These are phyloP conservation scores for Ophiocordyceps camponoti-leonardi DNA, from an alignment of 2,329 filamentous ascomycete genomes.

Conservation along the genomic window DNA sequence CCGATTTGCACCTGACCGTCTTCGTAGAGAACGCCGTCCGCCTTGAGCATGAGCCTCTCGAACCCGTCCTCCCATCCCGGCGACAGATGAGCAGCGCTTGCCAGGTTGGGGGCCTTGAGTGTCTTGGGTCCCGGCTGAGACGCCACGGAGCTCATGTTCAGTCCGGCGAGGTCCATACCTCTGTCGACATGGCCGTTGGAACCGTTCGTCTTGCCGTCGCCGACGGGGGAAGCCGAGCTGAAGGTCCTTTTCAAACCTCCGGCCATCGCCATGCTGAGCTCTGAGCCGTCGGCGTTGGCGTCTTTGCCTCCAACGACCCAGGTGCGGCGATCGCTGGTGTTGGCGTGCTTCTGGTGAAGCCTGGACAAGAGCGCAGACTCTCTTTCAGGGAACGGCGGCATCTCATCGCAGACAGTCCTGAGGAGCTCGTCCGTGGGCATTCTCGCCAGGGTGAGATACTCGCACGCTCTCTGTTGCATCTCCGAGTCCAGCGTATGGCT, in stretches of 20 bases:
- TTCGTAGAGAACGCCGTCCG: slow-evolving; percentile 85
- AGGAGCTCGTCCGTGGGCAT: slow-evolving; percentile 81
- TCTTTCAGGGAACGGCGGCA: slow-evolving; percentile 94
- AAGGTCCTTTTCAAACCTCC: slow-evolving; percentile 77
- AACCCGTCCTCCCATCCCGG: slow-evolving; percentile 91
- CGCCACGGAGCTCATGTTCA: slow-evolving; percentile 52
- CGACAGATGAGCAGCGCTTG: slow-evolving; percentile 79
- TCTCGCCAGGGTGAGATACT: slow-evolving; percentile 75
- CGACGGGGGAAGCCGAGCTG: slow-evolving; percentile 37
- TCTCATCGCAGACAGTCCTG: slow-evolving; percentile 90
- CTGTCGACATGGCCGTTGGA: slow-evolving; percentile 35
- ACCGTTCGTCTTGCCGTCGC: slow-evolving; percentile 27
- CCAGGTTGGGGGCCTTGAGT: slow-evolving; percentile 62
- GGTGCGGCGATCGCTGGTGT: slow-evolving; percentile 84
- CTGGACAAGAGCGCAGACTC: slow-evolving; percentile 83
- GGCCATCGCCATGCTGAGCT: slow-evolving; percentile 66
- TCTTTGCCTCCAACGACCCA: slow-evolving; percentile 98
- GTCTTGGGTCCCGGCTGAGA: slow-evolving; percentile 38
- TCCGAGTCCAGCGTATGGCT: slow-evolving; percentile 92
- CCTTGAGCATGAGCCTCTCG: slow-evolving; percentile 59
- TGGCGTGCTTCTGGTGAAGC: slow-evolving; percentile 84
- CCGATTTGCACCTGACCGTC: slow-evolving; percentile 89
- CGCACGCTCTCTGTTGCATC: slow-evolving; percentile 87
- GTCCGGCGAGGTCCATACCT: slow-evolving; percentile 54
- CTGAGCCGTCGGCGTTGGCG: slow-evolving; percentile 66